Evolutionary conservation across 2,329 filamentous ascomycete genomes (phyloP), one percentile per base, ranked within the genome.

Genomic region (Whalleya microplaca): DNA sequence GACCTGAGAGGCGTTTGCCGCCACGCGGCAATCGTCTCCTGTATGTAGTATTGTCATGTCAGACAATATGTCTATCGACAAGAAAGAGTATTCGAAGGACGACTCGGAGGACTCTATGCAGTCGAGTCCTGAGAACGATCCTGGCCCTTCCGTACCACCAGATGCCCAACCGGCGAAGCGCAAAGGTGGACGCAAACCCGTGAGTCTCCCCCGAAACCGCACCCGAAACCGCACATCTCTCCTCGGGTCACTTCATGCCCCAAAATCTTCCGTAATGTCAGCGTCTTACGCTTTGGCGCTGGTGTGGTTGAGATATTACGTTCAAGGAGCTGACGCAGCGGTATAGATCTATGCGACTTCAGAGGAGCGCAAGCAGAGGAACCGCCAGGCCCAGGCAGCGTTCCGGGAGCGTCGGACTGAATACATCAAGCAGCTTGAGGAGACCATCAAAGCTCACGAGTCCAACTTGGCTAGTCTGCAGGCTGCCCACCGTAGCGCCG

Each of bases 381-480:
- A 99, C 73, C 84, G 95, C 67, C 95, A 98, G 79, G 95, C 95
- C 46, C 95, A 99, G 77, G 95, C 95, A 53, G 95, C 95, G 55
- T 99, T 99, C 71, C 89, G 95, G 66, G 95, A 99, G 78, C 89
- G 95, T 64, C 88, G 95, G 56, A 98, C 94, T 53, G 95, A 99
- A 80, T 99, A 99, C 75, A 99, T 99, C 79, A 98, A 98, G 79
- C 95, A 99, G 75, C 84, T 99, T 21, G 95, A 99, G 78, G 92
- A 94, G 67, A 96, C 93, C 53, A 98, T 99, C 76, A 94, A 95
- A 71, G 91, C 95, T 66, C 94, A 98, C 81, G 95, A 99, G 77
- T 92, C 96, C 69, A 94, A 92, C 68, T 82, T 98, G 54, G 91
- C 96, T 68, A 96, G 87, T 69, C 82, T 99, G 58, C 95, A 98